These are phyloP conservation scores for Lithospermum erythrorhizon DNA, from an alignment of 257 asterid genomes.

Conservation along the genomic window DNA sequence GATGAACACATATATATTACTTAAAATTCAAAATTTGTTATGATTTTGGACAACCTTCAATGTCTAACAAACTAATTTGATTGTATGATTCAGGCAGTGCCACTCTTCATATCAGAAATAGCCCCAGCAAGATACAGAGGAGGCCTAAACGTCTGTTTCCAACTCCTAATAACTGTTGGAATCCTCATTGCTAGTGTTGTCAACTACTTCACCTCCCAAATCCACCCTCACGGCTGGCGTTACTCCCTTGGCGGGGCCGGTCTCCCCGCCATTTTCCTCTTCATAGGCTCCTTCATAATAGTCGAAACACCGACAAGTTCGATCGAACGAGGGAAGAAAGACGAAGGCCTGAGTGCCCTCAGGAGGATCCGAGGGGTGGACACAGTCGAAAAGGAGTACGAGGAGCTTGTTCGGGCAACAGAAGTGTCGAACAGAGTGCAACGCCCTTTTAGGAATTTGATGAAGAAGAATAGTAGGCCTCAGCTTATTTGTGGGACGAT, in stretches of 20 bases:
- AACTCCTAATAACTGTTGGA: constrained; percentile 16
- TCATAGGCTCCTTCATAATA: constrained; percentile 2
- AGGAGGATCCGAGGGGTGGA: constrained; percentile 13
- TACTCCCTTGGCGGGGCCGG: constrained; percentile 9
- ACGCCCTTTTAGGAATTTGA: constrained; percentile 5
- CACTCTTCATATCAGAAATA: constrained; percentile 14
- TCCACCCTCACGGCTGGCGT: constrained; percentile 15
- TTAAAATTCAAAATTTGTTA: too few species aligned
- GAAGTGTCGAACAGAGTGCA: neutral
- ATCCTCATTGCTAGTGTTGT: constrained; percentile 11
- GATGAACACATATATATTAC: too few species aligned
- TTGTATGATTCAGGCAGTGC: constrained; percentile 8
- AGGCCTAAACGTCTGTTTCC: constrained; percentile 12
- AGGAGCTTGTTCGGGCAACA: constrained; percentile 1
- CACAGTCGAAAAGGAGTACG: constrained; percentile 5
- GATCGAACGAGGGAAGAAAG: constrained; percentile 10
- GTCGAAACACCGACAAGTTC: constrained; percentile 17
- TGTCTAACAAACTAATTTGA: too few species aligned
- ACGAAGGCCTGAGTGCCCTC: constrained; percentile 2
- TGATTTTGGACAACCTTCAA: too few species aligned
- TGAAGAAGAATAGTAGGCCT: constrained; percentile 6
- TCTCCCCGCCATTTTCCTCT: constrained; percentile 8
- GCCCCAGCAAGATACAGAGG: constrained; percentile 13
- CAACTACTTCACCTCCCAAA: constrained; percentile 1
- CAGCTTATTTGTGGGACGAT: constrained; percentile 5